Percentiles rank a stretch among this genome's conserved stretches.
These are phyloP conservation scores for Lichenothelia convexa DNA, from an alignment of 495 filamentous ascomycete species.

Conservation along the genomic window DNA sequence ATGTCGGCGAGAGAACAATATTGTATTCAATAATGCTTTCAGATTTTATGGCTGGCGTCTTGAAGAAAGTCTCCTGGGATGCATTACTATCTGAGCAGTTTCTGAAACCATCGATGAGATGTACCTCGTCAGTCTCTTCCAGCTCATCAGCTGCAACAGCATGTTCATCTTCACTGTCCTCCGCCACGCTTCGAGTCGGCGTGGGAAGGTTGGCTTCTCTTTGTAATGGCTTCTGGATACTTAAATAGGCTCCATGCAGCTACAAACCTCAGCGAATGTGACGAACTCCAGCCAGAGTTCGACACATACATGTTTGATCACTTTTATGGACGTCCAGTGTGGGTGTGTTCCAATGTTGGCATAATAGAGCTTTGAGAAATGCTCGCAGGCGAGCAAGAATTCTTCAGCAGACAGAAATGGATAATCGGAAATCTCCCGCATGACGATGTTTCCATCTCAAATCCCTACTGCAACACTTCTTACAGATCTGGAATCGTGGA, in stretches of 20 bases:
- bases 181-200: neutral
- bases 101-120: neutral
- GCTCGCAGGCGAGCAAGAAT: neutral
- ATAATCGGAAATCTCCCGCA: neutral
- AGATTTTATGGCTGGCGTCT: neutral
- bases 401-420: neutral
- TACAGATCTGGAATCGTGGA: too few relatives aligned
- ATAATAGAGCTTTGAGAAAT: neutral
- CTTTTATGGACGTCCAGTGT: neutral
- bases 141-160: neutral
- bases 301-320: neutral
- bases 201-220: neutral
- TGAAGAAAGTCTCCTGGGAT: slow-evolving; percentile 1
- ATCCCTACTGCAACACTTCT: too few relatives aligned
- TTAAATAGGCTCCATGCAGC: neutral
- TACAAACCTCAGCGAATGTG: neutral
- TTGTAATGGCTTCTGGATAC: neutral
- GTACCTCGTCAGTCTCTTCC: slow-evolving; percentile 2
- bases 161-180: neutral
- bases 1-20: slow-evolving; percentile 37
- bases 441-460: too few relatives aligned
- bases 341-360: neutral
- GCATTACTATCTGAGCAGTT: neutral
- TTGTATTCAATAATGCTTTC: slow-evolving; percentile 32
- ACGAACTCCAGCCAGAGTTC: neutral